These are phyloP conservation scores for Periglandula ipomoeae DNA, from an alignment of 2,329 filamentous ascomycete genomes.

Conservation along the genomic window DNA sequence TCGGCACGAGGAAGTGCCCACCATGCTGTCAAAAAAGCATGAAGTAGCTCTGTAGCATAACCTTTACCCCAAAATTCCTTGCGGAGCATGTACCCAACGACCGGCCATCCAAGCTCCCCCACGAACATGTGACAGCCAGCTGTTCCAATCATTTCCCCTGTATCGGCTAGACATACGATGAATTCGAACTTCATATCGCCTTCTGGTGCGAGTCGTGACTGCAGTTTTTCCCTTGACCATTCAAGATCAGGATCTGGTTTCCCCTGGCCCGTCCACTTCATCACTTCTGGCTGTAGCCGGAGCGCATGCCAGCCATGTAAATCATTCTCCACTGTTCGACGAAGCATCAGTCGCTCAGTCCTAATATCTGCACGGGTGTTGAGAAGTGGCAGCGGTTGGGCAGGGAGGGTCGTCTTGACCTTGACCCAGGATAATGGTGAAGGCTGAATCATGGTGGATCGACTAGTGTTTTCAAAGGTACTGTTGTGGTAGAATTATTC, in stretches of 20 bases:
- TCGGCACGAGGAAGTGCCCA: conserved; percentile 38
- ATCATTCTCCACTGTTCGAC: conserved; percentile 41
- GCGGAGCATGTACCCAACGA: conserved; percentile 48
- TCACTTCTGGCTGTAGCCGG: conserved; percentile 50
- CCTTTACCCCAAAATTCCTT: conserved; percentile 46
- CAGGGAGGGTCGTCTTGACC: conserved; percentile 40
- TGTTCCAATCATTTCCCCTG: conserved; percentile 42
- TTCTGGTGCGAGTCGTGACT: conserved; percentile 35
- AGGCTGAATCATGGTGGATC: neutral
- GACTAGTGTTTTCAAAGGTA: neutral
- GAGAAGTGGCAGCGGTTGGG: conserved; percentile 30
- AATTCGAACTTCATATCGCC: conserved; percentile 47
- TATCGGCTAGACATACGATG: conserved; percentile 37
- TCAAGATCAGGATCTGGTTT: conserved; percentile 32
- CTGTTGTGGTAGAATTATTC: neutral
- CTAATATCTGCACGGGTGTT: conserved; percentile 28
- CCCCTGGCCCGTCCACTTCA: conserved; percentile 45
- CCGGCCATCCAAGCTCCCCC: conserved; percentile 42
- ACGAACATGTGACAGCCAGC: conserved; percentile 32
- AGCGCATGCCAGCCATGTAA: conserved; percentile 40
- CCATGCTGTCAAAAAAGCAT: conserved; percentile 36
- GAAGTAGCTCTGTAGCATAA: conserved; percentile 47
- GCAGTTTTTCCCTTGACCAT: conserved; percentile 32
- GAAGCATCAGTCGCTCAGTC: conserved; percentile 47
- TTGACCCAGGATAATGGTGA: conserved; percentile 24